phyloP scores from a whole-genome alignment of 345 rosid species.

The Citrus trifoliata region DNA sequence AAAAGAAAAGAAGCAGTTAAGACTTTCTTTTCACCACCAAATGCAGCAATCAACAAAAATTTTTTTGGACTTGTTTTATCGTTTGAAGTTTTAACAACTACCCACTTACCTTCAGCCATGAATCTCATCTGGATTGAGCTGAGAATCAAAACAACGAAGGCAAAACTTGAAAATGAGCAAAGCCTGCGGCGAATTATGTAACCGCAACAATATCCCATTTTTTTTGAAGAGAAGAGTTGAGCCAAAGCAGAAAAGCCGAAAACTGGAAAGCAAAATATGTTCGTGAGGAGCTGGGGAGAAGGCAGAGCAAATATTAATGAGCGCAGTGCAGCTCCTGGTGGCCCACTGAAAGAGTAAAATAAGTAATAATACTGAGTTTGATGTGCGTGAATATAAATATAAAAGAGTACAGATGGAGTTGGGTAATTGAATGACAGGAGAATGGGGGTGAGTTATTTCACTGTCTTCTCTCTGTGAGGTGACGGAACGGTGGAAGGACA shows the following conservation, averaged over 20 bases:
- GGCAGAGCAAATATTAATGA: background rate
- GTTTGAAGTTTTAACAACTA: slow-evolving; percentile 21
- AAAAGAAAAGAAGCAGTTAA: background rate
- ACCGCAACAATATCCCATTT: slow-evolving; percentile 26
- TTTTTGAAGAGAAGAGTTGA: slow-evolving; percentile 9
- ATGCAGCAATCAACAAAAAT: background rate
- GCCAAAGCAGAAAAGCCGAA: background rate
- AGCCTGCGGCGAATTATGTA: slow-evolving; percentile 6
- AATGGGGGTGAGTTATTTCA: background rate
- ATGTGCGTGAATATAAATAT: background rate
- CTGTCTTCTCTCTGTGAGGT: slow-evolving; percentile 20
- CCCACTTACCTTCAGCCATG: slow-evolving; percentile 53
- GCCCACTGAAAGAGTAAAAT: too few species aligned
- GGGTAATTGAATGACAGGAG: slow-evolving; percentile 31
- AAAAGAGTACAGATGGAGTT: slow-evolving; percentile 9
- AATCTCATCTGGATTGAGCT: slow-evolving; percentile 47
- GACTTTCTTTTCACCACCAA: background rate
- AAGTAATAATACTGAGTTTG: too few species aligned
- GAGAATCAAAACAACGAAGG: slow-evolving; percentile 44
- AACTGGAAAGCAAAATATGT: background rate
- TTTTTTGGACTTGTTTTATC: background rate
- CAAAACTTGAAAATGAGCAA: slow-evolving; percentile 28
- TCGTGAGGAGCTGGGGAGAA: background rate
- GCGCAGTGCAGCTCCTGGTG: background rate
- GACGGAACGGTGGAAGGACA: slow-evolving; percentile 47